A percentile compares a stretch with the other conserved stretches of the same genome.
Conservation (phyloP, 192 early-diverging fungal genomes). For the Backusella tuberculispora region DNA sequence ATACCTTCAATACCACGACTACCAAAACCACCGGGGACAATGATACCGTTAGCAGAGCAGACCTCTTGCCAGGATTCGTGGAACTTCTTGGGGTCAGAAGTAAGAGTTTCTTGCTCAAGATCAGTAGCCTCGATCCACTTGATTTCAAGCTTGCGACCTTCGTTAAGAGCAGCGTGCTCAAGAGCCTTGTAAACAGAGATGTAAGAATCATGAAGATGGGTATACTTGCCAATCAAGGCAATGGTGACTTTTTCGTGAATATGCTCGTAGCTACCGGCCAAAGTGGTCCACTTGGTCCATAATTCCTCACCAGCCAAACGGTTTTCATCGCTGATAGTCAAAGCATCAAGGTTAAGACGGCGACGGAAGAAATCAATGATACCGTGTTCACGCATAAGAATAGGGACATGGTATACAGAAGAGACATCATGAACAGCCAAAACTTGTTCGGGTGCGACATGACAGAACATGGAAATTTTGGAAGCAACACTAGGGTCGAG, state of each 20-base stretch:
- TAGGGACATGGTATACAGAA: conserved; percentile 96
- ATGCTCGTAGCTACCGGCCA: conserved; percentile 66
- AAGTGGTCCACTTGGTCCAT: conserved; percentile 78
- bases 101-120: conserved; percentile 75
- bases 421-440: conserved; percentile 97
- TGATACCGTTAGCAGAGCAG: conserved; percentile 86
- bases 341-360: conserved; percentile 71
- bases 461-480: conserved; percentile 99
- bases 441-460: conserved; percentile 89
- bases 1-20: conserved; percentile 96
- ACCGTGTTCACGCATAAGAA: conserved; percentile 87
- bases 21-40: conserved; percentile 98
- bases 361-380: conserved; percentile 80
- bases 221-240: conserved; percentile 96
- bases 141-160: conserved; percentile 81
- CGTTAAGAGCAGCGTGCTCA: conserved; percentile 90
- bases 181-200: conserved; percentile 97
- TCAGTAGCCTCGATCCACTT: conserved; percentile 96
- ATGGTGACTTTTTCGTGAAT: conserved; percentile 85
- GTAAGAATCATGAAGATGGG: conserved; percentile 94
- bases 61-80: conserved; percentile 94
- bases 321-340: conserved; percentile 55
- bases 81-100: conserved; percentile 88
- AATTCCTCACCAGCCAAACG: conserved; percentile 61
- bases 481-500: conserved; percentile 80